These are phyloP conservation scores for Alternaria arbusti DNA, from an alignment of 2,329 filamentous ascomycete species.

Conservation along the genomic window DNA sequence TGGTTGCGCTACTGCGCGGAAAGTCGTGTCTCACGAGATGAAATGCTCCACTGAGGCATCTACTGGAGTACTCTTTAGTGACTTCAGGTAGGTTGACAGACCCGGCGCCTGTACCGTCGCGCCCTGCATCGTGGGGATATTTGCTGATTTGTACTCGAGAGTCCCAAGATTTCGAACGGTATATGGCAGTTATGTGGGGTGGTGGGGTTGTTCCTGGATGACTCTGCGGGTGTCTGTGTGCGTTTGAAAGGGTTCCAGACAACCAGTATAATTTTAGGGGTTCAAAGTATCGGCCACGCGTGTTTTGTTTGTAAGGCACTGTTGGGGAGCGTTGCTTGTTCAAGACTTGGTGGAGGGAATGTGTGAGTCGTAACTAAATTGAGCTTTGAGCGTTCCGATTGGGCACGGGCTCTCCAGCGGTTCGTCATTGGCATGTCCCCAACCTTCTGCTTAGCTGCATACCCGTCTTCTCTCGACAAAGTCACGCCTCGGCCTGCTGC, in stretches of 20 bases:
- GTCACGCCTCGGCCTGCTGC: slow-evolving; percentile 6
- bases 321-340: slow-evolving; percentile 7
- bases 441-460: slow-evolving; percentile 24
- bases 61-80: slow-evolving; percentile 71
- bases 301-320: not conserved
- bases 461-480: not conserved
- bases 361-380: slow-evolving; percentile 13
- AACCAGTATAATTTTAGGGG: not conserved
- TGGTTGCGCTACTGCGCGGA: not conserved
- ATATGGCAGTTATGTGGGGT: slow-evolving; percentile 21
- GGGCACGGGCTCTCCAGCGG: slow-evolving; percentile 13
- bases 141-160: not conserved
- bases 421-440: slow-evolving; percentile 42
- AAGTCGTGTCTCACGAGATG: slow-evolving; percentile 68
- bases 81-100: slow-evolving; percentile 78
- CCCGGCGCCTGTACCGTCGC: slow-evolving; percentile 65
- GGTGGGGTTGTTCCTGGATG: slow-evolving; percentile 20
- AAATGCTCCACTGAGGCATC: slow-evolving; percentile 85
- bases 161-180: slow-evolving; percentile 2
- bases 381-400: slow-evolving; percentile 15
- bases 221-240: not conserved
- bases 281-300: not conserved
- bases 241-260: not conserved
- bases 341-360: not conserved
- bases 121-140: slow-evolving; percentile 31